Evolutionary conservation across 75 land plant species (phyloP), one percentile per base, ranked within the genome.

Genomic region (Ceratopteris richardii): DNA sequence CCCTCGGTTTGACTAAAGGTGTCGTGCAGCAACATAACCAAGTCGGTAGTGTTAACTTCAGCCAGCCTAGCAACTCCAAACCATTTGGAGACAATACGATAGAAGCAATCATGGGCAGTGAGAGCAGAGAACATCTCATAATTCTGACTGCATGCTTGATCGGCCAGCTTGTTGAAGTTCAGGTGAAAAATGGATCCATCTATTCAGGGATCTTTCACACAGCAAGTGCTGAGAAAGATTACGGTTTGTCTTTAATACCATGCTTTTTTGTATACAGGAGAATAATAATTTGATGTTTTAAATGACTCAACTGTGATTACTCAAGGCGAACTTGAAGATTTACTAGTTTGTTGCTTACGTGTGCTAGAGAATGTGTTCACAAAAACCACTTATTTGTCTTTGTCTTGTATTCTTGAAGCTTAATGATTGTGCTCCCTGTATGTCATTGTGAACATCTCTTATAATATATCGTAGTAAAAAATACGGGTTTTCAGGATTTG

Each of bases 131-230:
- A 19, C 77, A 85, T 13, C 57, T 92, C 10, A 57, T 85, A 30
- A 88, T 68, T 73, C 1, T 85, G 42, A 61, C 80, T 39, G 61
- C 85, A 12, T 82, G 83, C 66, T 77, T 91, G 50, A 66, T 91
- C 62, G 97, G 97, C 51, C 97, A 72, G 56, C 68, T 33, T 43
- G 97, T 91, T 61, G 97, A 91, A 50, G 93, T 87, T 51, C 88
- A 87, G 64, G 82, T 84, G 44, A 81, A 75, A 67, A 77, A 84
- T 72, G 97, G 97, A 51, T 84, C 82, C 52, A 46, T 91, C 48
- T 81, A 70, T 54, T 66, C 86, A 51, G 97, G 97, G 60, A 79
- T 91, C 39, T 87, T 87, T 70, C 85, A 91, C 67, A 64, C 88
- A 48, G 78, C 73, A 36, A 80, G 72, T 73, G 58, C 58, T 42